phyloP scores from a whole-genome alignment of 805 yeast species.

The Candida palmyrensis region DNA sequence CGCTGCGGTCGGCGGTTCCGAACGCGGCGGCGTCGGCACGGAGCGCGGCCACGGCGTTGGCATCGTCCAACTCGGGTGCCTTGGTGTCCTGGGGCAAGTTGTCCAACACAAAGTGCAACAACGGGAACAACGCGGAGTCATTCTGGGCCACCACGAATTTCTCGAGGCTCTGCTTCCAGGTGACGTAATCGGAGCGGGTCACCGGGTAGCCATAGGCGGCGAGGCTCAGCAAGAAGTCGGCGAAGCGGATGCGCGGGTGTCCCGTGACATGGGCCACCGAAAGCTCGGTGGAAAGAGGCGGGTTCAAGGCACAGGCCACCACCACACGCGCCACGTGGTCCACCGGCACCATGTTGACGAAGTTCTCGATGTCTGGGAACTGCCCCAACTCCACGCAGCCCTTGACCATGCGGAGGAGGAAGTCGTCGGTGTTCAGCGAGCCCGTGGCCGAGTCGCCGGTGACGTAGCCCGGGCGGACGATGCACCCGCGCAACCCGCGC shows the following conservation, averaged over 20 bases:
- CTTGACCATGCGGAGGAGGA: constrained; percentile 88
- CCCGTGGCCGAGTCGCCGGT: constrained; percentile 84
- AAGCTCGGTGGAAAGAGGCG: constrained; percentile 49
- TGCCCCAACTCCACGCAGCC: constrained; percentile 87
- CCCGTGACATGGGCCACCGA: constrained; percentile 95
- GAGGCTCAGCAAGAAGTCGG: constrained; percentile 65
- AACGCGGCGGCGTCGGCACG: constrained; percentile 56
- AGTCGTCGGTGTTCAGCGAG: constrained; percentile 93
- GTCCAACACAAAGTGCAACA: constrained; percentile 90
- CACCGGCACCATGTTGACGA: constrained; percentile 95
- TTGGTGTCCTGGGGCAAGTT: constrained; percentile 85
- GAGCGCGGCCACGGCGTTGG: constrained; percentile 71
- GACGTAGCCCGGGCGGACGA: constrained; percentile 94
- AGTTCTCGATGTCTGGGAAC: constrained; percentile 80
- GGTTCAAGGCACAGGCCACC: constrained; percentile 76
- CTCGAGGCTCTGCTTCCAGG: constrained; percentile 78
- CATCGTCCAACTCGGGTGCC: constrained; percentile 93
- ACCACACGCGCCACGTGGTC: constrained; percentile 95
- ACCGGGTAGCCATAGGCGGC: constrained; percentile 69
- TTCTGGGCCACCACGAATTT: constrained; percentile 65
- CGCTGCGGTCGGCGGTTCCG: constrained; percentile 53
- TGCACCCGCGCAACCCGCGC: constrained; percentile 80
- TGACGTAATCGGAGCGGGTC: constrained; percentile 56
- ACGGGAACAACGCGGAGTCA: constrained; percentile 87
- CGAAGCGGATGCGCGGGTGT: constrained; percentile 85